Evolutionary conservation across 2,329 filamentous ascomycete genomes (phyloP), one percentile per base, ranked within the genome.

Genomic region (Akanthomyces dipterigenus): DNA sequence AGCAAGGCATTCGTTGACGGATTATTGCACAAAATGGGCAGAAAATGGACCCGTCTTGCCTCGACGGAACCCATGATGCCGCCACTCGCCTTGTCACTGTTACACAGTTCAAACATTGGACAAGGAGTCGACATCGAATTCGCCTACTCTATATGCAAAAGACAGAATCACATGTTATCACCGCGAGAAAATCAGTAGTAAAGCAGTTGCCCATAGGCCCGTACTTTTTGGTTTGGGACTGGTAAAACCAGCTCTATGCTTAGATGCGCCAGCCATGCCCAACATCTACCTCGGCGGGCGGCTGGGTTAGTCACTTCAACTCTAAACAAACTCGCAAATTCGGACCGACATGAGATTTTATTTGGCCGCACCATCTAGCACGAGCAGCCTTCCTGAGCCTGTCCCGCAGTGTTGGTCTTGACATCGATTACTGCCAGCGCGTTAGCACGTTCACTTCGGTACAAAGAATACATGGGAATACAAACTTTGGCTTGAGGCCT

Each of bases 371-470:
- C 14, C 28, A 24, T 49, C 71, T 70, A 77, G 67, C 74, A 77
- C 64, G 75, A 70, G 74, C 89, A 93, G 62, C 88, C 86, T 64
- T 92, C 88, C 75, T 93, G 90, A 71, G 81, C 82, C 65, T 85
- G 78, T 63, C 86, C 84, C 67, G 84, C 82, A 60, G 84, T 84
- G 76, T 86, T 91, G 71, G 92, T 93, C 77, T 93, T 95, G 68
- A 96, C 91, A 77, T 96, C 91, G 72, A 96, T 96, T 90, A 95
- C 91, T 95, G 69, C 22, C 24, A 62, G 61, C 3, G 16, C 46
- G 63, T 76, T 66, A 74, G 61, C 36, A 63, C 60, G 53, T 59
- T 43, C 61, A 48, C 31, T 42, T 24, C 28, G 11, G 9, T 18
- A 40, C 12, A 38, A 38, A 24, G 9, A 36, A 14, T 43, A 31